Conservation (phyloP, 2,329 filamentous ascomycete genomes). For the Cercospora brassicicola region DNA sequence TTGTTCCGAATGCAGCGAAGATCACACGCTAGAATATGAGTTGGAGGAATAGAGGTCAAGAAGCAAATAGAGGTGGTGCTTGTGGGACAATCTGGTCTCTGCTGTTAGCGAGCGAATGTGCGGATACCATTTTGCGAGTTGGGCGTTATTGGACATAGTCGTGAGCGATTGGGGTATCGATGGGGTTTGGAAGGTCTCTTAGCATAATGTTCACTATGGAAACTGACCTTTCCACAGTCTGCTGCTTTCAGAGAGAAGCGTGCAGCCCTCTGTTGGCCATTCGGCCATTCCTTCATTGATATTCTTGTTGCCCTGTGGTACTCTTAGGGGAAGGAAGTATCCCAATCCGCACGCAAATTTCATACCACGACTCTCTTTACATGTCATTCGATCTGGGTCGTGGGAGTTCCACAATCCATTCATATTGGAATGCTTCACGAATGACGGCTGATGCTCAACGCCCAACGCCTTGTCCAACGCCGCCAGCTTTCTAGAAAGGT, state of each 20-base stretch:
- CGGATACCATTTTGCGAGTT: neutral
- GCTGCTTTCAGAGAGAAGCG: neutral
- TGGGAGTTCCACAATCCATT: neutral
- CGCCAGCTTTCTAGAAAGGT: neutral
- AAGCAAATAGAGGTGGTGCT: conserved; percentile 59
- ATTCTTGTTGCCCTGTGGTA: neutral
- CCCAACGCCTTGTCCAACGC: neutral
- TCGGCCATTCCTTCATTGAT: neutral
- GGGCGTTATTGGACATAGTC: neutral
- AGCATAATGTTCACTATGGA: neutral
- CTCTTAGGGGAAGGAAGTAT: neutral
- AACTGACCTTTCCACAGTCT: neutral
- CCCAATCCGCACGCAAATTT: neutral
- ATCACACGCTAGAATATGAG: conserved; percentile 28
- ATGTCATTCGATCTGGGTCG: conserved; percentile 38
- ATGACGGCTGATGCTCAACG: neutral
- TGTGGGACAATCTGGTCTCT: neutral
- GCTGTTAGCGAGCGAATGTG: neutral
- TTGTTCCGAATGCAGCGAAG: conserved; percentile 25
- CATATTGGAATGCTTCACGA: neutral
- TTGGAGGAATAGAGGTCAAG: conserved; percentile 48
- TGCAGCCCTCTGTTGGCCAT: neutral
- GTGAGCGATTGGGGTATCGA: neutral
- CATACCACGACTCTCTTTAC: neutral
- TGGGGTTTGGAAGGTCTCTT: neutral